Evolutionary conservation across 176 grass and related monocot species (phyloP).

Genomic region (Oryza meyeriana): DNA sequence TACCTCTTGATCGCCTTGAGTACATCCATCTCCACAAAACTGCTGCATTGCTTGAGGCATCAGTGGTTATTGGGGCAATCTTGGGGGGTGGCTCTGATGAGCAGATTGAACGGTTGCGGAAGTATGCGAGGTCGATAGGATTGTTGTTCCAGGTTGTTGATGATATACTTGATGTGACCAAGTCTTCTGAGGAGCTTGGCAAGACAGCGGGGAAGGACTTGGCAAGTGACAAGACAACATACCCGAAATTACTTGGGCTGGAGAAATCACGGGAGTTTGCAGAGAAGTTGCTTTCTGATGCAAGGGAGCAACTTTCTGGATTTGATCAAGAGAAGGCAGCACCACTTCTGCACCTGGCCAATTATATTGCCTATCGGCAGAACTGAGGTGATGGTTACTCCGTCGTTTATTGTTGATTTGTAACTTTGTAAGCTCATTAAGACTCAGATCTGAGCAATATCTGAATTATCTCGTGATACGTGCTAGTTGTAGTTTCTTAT

Average conservation of each 20-base stretch:
- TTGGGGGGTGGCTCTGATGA: conserved; percentile 61
- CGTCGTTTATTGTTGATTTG: conserved; percentile 30
- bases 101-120: conserved; percentile 55
- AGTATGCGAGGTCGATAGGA: conserved; percentile 66
- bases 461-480: conserved; percentile 17
- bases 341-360: conserved; percentile 70
- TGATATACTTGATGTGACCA: conserved; percentile 84
- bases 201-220: conserved; percentile 86
- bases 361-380: conserved; percentile 77
- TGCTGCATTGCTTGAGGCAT: conserved; percentile 71
- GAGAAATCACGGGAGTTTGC: conserved; percentile 69
- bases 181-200: conserved; percentile 68
- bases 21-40: conserved; percentile 95
- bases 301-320: conserved; percentile 46
- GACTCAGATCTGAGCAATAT: conserved; percentile 22
- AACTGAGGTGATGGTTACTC: conserved; percentile 51
- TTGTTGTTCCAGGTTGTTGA: conserved; percentile 87
- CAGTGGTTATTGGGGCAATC: conserved; percentile 71
- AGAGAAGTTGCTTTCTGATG: conserved; percentile 52
- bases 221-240: conserved; percentile 81
- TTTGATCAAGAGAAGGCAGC: conserved; percentile 65
- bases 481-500: conserved; percentile 38
- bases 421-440: conserved; percentile 28
- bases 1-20: conserved; percentile 64
- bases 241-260: conserved; percentile 69